Percentiles rank a stretch among this genome's conserved stretches.
Evolutionary conservation across 495 filamentous ascomycete species (phyloP).

Genomic region (Penicillium silybi): DNA sequence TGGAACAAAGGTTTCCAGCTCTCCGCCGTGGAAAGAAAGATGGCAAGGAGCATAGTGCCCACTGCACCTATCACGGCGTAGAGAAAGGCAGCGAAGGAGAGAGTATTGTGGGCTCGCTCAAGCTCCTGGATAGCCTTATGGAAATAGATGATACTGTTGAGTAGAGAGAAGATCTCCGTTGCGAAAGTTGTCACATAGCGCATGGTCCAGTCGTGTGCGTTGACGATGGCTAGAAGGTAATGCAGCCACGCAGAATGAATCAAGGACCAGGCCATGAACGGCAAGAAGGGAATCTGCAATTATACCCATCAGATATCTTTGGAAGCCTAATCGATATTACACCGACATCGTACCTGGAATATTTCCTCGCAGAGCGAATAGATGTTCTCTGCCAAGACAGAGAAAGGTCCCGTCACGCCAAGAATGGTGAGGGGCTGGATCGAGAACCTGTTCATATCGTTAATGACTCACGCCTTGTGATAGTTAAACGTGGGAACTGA

Average conservation of each 20-base stretch:
- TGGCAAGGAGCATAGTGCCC: conserved; percentile 65
- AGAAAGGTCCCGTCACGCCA: conserved; percentile 71
- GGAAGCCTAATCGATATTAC: background rate
- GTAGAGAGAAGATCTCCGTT: conserved; percentile 66
- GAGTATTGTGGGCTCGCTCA: conserved; percentile 52
- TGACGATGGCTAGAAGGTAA: conserved; percentile 64
- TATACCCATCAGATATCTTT: background rate
- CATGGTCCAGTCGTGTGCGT: conserved; percentile 77
- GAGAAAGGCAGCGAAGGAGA: conserved; percentile 65
- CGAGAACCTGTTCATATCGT: conserved; percentile 45
- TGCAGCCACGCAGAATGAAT: conserved; percentile 71
- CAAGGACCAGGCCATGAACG: conserved; percentile 72
- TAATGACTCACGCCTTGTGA: background rate
- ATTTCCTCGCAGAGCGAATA: conserved; percentile 54
- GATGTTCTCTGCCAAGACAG: conserved; percentile 67
- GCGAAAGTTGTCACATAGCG: conserved; percentile 70
- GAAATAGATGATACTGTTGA: conserved; percentile 74
- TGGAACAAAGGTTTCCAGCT: conserved; percentile 65
- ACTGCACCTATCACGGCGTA: conserved; percentile 67
- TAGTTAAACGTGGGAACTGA: conserved; percentile 27
- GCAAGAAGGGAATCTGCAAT: conserved; percentile 57
- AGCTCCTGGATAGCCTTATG: conserved; percentile 71
- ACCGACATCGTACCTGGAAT: conserved; percentile 46
- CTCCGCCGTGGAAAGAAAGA: conserved; percentile 60
- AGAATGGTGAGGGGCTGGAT: conserved; percentile 69